phyloP scores from a whole-genome alignment of 1,139 yeast genomes.

The Wickerhamiella infanticola region DNA sequence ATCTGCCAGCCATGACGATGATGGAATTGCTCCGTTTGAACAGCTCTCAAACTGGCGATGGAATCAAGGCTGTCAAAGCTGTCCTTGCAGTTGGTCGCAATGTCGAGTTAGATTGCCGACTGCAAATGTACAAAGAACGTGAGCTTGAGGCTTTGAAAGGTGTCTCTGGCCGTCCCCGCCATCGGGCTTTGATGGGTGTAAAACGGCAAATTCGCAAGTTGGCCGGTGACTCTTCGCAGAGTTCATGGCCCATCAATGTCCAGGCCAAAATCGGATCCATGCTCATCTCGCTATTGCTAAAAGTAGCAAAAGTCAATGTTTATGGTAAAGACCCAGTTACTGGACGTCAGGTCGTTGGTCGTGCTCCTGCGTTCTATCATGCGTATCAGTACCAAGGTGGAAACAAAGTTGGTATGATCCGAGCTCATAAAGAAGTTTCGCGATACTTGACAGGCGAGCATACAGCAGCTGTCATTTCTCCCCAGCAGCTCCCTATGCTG shows the following conservation, averaged over 20 bases:
- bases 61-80: slow-evolving; percentile 75
- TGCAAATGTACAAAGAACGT: slow-evolving; percentile 6
- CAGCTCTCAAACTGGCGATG: slow-evolving; percentile 67
- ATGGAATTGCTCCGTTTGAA: slow-evolving; percentile 63
- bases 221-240: slow-evolving; percentile 22
- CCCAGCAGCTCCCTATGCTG: slow-evolving; percentile 87
- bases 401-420: slow-evolving; percentile 65
- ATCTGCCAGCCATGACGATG: slow-evolving; percentile 70
- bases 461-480: slow-evolving; percentile 54
- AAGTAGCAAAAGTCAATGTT: slow-evolving; percentile 71
- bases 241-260: slow-evolving; percentile 47
- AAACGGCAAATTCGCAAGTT: slow-evolving; percentile 11
- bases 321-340: slow-evolving; percentile 66
- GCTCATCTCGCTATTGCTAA: slow-evolving; percentile 55
- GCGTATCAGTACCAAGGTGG: slow-evolving; percentile 72
- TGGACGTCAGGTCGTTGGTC: slow-evolving; percentile 46
- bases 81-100: slow-evolving; percentile 73
- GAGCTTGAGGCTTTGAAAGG: slow-evolving; percentile 6
- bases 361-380: slow-evolving; percentile 85
- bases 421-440: slow-evolving; percentile 55
- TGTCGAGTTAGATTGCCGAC: slow-evolving; percentile 64
- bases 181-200: not conserved
- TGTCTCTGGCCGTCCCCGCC: slow-evolving; percentile 1
- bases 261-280: slow-evolving; percentile 76
- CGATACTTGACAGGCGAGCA: slow-evolving; percentile 54